Base-by-base conservation (phyloP, 176 grass and related monocot genomes). In the Zea luxurians region DNA sequence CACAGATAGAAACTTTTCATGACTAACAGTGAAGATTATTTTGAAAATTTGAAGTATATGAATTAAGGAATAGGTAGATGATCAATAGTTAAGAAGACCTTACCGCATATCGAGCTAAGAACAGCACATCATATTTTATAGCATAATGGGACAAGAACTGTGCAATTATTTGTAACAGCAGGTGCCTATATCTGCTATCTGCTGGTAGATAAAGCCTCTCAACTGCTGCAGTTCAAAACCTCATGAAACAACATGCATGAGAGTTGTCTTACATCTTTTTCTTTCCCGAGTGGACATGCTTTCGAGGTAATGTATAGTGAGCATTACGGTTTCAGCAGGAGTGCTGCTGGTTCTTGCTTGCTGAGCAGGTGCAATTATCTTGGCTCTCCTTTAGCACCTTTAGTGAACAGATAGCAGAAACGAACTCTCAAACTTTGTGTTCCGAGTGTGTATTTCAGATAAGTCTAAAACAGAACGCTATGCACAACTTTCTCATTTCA, bases 361-460 rank as follows among this genome's bases (percentile, higher is more conserved):
- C 78, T 27, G 95, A 83, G 76, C 95, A 98, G 77, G 87, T 89
- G 86, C 95, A 98, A 46, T 66, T 92, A 42, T 85, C 80, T 2
- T 83, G 83, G 83, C 78, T 83, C 17, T 94, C 91, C 35, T 81
- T 92, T 57, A 98, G 57, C 59, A 48, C 82, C 91, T 98, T 90
- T 61, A 87, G 38, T 67, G 37, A 48, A 47, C 13, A 59, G 6
- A 72, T 71, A 38, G 7, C 46, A 50, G 12, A 50, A 71, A 50
- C 7, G 13, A 71, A 17, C 37, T 45, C 43, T 89, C 82, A 81
- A 4, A 21, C 20, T 7, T 16, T 2, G n/a, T 34, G 17, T 10
- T 10, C 40, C 52, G 78, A 78, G 38, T 62, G 64, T 47, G 37
- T 62, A 85, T 59, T 80, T 85, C 21, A 50, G 46, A 37, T 1